Evolutionary conservation across 2,329 filamentous ascomycete genomes (phyloP).

Genomic region (Chalara sp.): DNA sequence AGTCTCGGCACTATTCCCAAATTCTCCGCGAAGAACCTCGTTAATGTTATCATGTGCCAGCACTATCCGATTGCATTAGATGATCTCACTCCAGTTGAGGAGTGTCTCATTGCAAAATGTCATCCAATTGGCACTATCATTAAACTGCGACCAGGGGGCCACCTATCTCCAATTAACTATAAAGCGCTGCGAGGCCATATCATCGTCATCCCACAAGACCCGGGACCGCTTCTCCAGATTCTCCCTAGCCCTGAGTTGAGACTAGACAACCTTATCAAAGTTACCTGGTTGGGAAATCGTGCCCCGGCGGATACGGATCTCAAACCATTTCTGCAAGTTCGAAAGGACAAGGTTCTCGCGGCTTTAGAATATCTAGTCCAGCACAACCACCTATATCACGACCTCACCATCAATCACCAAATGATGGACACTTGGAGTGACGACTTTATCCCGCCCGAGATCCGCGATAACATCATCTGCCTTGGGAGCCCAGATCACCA

Average conservation of each 20-base stretch:
- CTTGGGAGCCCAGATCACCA: neutral
- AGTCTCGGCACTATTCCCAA: neutral
- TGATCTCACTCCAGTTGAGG: neutral
- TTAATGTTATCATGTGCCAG: neutral
- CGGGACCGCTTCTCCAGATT: neutral
- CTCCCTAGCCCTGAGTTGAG: neutral
- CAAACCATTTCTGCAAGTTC: neutral
- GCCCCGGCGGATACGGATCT: neutral
- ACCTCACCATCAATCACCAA: neutral
- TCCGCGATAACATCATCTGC: neutral
- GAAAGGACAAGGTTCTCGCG: neutral
- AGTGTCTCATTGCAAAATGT: neutral
- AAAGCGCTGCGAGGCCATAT: neutral
- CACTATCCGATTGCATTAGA: neutral
- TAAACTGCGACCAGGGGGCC: neutral
- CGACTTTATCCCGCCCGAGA: neutral
- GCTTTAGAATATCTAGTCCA: neutral
- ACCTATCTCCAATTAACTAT: neutral
- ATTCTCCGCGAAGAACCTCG: neutral
- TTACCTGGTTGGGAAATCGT: neutral
- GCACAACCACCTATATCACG: neutral
- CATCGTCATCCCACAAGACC: neutral
- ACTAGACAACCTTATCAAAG: neutral
- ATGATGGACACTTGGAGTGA: neutral
- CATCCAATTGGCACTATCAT: too few relatives aligned